Evolutionary conservation across 2,329 filamentous ascomycete species (phyloP).

Genomic region (Thelonectria rubi): DNA sequence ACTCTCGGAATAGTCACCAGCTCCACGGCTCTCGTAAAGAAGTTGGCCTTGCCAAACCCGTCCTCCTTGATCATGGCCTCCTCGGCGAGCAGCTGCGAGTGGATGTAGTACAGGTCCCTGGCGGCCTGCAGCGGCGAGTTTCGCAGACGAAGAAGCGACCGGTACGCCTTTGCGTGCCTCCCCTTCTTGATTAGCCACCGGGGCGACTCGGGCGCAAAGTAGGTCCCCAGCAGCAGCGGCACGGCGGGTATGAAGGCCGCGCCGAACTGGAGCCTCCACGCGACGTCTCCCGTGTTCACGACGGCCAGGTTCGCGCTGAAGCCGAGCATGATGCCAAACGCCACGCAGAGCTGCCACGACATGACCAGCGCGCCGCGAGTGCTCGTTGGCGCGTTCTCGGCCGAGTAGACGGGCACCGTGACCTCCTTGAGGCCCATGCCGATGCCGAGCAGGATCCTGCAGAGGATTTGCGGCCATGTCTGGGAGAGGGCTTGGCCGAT

Average conservation of each 20-base stretch:
- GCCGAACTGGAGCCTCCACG: conserved; percentile 71
- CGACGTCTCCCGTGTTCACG: conserved; percentile 64
- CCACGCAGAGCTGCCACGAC: conserved; percentile 65
- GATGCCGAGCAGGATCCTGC: conserved; percentile 61
- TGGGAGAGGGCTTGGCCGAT: conserved; percentile 69
- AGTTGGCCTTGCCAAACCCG: conserved; percentile 50
- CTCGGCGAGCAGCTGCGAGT: conserved; percentile 51
- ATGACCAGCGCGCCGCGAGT: conserved; percentile 64
- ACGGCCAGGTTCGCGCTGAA: conserved; percentile 72
- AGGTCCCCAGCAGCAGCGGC: conserved; percentile 65
- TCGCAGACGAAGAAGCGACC: conserved; percentile 64
- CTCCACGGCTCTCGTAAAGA: conserved; percentile 61
- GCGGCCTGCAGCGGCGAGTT: conserved; percentile 68
- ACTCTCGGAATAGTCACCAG: conserved; percentile 67
- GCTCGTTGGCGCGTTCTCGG: conserved; percentile 61
- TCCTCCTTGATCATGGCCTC: conserved; percentile 38
- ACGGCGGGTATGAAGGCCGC: conserved; percentile 73
- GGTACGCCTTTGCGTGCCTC: conserved; percentile 62
- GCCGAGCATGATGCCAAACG: conserved; percentile 70
- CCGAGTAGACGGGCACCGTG: conserved; percentile 63
- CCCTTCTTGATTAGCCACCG: conserved; percentile 73
- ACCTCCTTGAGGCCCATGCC: conserved; percentile 66
- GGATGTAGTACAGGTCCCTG: conserved; percentile 69
- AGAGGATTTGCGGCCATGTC: conserved; percentile 67
- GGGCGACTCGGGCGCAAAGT: conserved; percentile 71